These are phyloP conservation scores for Lathyrus aphaca DNA, from an alignment of 306 rosid species.

Conservation along the genomic window DNA sequence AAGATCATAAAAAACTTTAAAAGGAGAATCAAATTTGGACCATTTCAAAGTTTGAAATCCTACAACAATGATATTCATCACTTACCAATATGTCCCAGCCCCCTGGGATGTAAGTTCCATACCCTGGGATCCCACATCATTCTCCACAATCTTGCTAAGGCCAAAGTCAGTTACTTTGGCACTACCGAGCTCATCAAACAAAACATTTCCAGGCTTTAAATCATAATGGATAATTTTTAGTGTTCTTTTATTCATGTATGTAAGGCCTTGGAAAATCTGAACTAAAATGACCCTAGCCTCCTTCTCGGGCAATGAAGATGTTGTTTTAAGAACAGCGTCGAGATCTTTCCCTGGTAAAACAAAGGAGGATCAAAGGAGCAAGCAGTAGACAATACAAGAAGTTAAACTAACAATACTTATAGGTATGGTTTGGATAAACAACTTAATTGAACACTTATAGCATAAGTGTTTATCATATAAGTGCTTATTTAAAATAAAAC, in stretches of 20 bases:
- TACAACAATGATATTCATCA: slow-evolving; percentile 36
- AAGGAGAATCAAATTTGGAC: slow-evolving; percentile 25
- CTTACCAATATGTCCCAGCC: slow-evolving; percentile 99
- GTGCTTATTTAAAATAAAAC: neutral
- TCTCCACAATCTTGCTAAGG: slow-evolving; percentile 98
- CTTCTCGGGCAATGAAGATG: slow-evolving; percentile 87
- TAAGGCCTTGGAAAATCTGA: slow-evolving; percentile 94
- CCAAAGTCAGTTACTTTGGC: slow-evolving; percentile 99
- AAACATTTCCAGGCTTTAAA: slow-evolving; percentile 97
- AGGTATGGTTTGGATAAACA: slow-evolving; percentile 3
- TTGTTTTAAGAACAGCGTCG: slow-evolving; percentile 92
- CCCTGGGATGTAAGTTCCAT: slow-evolving; percentile 99
- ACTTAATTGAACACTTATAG: neutral
- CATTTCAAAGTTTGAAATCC: slow-evolving; percentile 27
- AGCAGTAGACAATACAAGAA: slow-evolving; percentile 15
- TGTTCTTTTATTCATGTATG: slow-evolving; percentile 89
- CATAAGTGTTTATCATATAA: neutral
- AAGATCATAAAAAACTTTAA: slow-evolving; percentile 15
- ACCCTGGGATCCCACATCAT: slow-evolving; percentile 98
- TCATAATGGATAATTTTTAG: slow-evolving; percentile 97
- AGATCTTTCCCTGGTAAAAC: slow-evolving; percentile 87
- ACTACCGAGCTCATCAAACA: slow-evolving; percentile 90
- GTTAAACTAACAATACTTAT: slow-evolving; percentile 15
- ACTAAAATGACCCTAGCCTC: slow-evolving; percentile 90
- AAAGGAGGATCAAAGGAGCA: slow-evolving; percentile 23